A percentile compares a stretch with the other conserved stretches of the same genome.
Evolutionary conservation across 2,329 filamentous ascomycete species (phyloP).

Genomic region (Neurospora crassa): DNA sequence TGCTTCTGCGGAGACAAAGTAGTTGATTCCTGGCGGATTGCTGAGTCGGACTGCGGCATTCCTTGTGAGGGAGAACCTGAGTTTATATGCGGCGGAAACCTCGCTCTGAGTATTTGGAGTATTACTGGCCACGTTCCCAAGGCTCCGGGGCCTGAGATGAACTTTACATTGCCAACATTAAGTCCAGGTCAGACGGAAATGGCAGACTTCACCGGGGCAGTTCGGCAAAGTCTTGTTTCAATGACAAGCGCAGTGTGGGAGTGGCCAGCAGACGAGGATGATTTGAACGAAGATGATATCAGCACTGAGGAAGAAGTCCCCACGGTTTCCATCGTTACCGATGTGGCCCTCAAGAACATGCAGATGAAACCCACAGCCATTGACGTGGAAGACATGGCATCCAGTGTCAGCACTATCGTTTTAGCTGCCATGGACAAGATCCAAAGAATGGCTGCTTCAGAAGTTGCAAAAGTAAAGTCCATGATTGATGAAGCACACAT

Average conservation of each 20-base stretch:
- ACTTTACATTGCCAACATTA: slow-evolving; percentile 11
- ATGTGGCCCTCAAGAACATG: background rate
- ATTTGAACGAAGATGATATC: background rate
- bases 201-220: slow-evolving; percentile 8
- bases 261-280: slow-evolving; percentile 9
- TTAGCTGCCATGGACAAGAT: slow-evolving; percentile 9
- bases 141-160: slow-evolving; percentile 9
- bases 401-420: slow-evolving; percentile 9
- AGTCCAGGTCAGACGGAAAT: slow-evolving; percentile 13
- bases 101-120: slow-evolving; percentile 16
- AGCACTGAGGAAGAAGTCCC: background rate
- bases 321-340: background rate
- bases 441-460: slow-evolving; percentile 7
- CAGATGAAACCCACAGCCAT: background rate
- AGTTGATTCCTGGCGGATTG: slow-evolving; percentile 14
- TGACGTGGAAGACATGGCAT: slow-evolving; percentile 6
- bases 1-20: slow-evolving; percentile 16
- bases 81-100: slow-evolving; percentile 12
- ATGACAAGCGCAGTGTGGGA: slow-evolving; percentile 13
- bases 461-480: slow-evolving; percentile 8
- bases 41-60: slow-evolving; percentile 14
- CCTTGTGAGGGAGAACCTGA: slow-evolving; percentile 11
- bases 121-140: slow-evolving; percentile 11
- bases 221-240: slow-evolving; percentile 13
- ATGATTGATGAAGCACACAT: slow-evolving; percentile 7